Evolutionary conservation across 2,329 filamentous ascomycete genomes (phyloP).

Genomic region (Verticillium zaregamsianum): DNA sequence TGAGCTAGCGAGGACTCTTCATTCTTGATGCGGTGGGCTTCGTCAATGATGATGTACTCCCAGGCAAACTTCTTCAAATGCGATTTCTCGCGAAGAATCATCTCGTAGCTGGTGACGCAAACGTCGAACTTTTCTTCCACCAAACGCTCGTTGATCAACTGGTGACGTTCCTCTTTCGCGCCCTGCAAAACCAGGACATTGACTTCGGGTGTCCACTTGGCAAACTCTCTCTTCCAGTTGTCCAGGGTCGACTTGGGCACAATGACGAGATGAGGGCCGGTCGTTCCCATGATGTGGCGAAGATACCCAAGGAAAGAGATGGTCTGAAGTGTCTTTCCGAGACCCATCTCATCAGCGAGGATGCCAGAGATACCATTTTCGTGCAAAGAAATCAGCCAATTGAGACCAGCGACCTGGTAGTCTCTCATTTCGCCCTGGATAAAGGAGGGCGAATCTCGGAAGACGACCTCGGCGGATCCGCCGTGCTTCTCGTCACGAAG

Average conservation of each 20-base stretch:
- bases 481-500: constrained; percentile 85
- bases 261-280: constrained; percentile 82
- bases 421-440: constrained; percentile 89
- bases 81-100: constrained; percentile 93
- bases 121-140: constrained; percentile 95
- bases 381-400: constrained; percentile 96
- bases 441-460: constrained; percentile 89
- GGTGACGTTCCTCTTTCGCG: constrained; percentile 86
- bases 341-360: constrained; percentile 95
- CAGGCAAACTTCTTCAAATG: constrained; percentile 97
- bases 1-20: constrained; percentile 96
- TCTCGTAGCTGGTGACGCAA: constrained; percentile 97
- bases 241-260: constrained; percentile 97
- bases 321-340: constrained; percentile 96
- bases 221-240: constrained; percentile 97
- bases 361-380: constrained; percentile 99
- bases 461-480: constrained; percentile 80
- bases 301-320: constrained; percentile 96
- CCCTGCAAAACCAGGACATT: constrained; percentile 92
- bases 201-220: constrained; percentile 90
- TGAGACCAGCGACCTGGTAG: constrained; percentile 91
- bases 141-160: constrained; percentile 86
- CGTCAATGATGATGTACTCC: constrained; percentile 99
- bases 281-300: constrained; percentile 83
- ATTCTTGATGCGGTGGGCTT: constrained; percentile 98